Conservation (phyloP, 306 rosid species). For the Fragaria vesca region DNA sequence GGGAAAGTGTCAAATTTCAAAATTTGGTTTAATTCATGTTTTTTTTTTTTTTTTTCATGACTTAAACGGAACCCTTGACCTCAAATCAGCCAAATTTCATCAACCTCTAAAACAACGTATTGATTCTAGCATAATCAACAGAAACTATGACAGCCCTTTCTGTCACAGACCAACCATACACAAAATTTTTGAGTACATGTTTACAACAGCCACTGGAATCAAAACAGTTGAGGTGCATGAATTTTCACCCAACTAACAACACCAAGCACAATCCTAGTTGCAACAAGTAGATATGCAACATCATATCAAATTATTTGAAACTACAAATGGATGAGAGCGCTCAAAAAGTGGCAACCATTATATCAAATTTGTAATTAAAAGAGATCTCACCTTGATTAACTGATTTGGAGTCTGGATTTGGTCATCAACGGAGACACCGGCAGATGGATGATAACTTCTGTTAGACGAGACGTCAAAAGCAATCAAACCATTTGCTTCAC, state of each 20-base stretch:
- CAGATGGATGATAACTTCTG: conserved; percentile 18
- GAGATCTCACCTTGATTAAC: conserved; percentile 36
- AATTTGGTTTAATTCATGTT: neutral
- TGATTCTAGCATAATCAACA: neutral
- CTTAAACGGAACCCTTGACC: neutral
- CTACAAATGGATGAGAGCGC: neutral
- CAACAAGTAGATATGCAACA: conserved; percentile 3
- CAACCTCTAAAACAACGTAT: neutral
- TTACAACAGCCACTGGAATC: neutral
- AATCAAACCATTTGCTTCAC: conserved; percentile 18
- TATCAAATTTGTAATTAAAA: conserved; percentile 1
- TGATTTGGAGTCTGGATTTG: conserved; percentile 28
- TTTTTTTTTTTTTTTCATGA: neutral
- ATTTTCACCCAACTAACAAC: neutral
- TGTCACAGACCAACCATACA: neutral
- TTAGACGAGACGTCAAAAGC: conserved; percentile 12
- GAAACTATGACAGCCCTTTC: neutral
- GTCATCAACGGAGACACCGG: conserved; percentile 20
- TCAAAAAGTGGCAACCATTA: neutral
- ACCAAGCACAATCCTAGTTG: neutral
- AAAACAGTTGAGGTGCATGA: neutral
- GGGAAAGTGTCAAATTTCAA: neutral
- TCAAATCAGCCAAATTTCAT: neutral
- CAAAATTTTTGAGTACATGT: neutral
- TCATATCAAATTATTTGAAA: neutral